A percentile compares a stretch with the other conserved stretches of the same genome.
These are phyloP conservation scores for Sarcodon aspratus DNA, from an alignment of 768 basidiomycete species.

Conservation along the genomic window DNA sequence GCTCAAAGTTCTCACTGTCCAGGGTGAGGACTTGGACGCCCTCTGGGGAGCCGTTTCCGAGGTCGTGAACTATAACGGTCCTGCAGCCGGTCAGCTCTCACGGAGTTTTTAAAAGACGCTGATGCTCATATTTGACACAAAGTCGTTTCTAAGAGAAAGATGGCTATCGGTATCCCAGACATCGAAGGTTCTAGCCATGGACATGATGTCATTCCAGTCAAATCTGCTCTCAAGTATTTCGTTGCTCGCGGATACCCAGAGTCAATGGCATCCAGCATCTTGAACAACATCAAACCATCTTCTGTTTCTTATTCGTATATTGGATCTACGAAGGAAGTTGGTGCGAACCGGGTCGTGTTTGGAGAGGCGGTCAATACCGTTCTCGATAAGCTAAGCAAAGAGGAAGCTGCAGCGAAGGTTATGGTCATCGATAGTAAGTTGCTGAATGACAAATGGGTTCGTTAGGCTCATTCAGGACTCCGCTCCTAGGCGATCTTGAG, in stretches of 20 bases:
- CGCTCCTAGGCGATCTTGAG: constrained; percentile 60
- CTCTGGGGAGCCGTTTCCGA: constrained; percentile 59
- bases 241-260: constrained; percentile 44
- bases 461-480: constrained; percentile 3
- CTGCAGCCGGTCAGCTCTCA: constrained; percentile 60
- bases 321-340: constrained; percentile 64
- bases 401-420: constrained; percentile 68
- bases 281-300: constrained; percentile 52
- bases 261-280: constrained; percentile 35
- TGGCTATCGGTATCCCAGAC: constrained; percentile 60
- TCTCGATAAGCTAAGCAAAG: constrained; percentile 62
- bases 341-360: constrained; percentile 75
- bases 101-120: constrained; percentile 27
- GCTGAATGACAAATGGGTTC: neutral
- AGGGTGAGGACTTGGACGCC: constrained; percentile 73
- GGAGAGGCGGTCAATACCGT: constrained; percentile 78
- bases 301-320: constrained; percentile 46
- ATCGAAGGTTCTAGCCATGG: constrained; percentile 75
- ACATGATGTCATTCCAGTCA: constrained; percentile 80
- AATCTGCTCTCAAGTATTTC: constrained; percentile 70
- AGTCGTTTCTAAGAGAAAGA: constrained; percentile 23
- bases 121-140: constrained; percentile 20
- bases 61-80: constrained; percentile 52
- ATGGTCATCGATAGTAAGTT: constrained; percentile 78
- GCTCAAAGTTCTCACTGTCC: constrained; percentile 57